These are phyloP conservation scores for Gloeopeniophorella convolvens DNA, from an alignment of 768 basidiomycete genomes.

Conservation along the genomic window DNA sequence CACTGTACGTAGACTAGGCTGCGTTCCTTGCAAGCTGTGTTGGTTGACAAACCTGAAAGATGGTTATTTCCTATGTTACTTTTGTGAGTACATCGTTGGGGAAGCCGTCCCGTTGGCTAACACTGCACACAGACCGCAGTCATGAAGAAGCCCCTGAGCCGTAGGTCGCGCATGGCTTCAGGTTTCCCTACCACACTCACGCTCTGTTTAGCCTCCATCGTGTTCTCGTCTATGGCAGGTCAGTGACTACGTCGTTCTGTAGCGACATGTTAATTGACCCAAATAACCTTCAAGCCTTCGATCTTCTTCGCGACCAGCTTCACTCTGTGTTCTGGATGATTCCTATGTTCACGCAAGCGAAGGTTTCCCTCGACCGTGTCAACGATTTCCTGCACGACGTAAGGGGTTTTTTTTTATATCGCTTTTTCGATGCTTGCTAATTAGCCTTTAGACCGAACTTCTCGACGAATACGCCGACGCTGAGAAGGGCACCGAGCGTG, in stretches of 20 bases:
- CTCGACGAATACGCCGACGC: constrained; percentile 25
- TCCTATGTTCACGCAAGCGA: constrained; percentile 26
- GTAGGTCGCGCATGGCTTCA: neutral
- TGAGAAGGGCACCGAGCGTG: constrained; percentile 9
- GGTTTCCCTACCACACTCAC: neutral
- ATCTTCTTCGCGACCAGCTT: constrained; percentile 32
- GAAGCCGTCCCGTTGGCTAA: too few species aligned
- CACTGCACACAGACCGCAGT: constrained; percentile 29
- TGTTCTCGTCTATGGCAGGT: constrained; percentile 28
- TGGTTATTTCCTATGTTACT: constrained; percentile 31
- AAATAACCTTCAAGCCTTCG: constrained; percentile 29
- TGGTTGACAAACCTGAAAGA: constrained; percentile 21
- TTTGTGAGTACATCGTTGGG: constrained; percentile 20
- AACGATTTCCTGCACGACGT: constrained; percentile 34
- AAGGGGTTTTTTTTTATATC: neutral
- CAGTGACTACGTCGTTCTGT: neutral
- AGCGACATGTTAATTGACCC: neutral
- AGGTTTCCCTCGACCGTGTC: constrained; percentile 36
- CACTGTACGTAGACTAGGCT: constrained; percentile 21
- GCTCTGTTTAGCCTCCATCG: constrained; percentile 20
- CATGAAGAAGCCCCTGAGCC: constrained; percentile 31
- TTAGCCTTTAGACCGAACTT: constrained; percentile 26
- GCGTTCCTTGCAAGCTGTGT: neutral
- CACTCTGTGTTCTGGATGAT: constrained; percentile 23
- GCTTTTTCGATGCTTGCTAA: neutral